Evolutionary conservation across 1,284 basidiomycete genomes (phyloP).

Genomic region (Pseudomicrostroma phylloplanum): DNA sequence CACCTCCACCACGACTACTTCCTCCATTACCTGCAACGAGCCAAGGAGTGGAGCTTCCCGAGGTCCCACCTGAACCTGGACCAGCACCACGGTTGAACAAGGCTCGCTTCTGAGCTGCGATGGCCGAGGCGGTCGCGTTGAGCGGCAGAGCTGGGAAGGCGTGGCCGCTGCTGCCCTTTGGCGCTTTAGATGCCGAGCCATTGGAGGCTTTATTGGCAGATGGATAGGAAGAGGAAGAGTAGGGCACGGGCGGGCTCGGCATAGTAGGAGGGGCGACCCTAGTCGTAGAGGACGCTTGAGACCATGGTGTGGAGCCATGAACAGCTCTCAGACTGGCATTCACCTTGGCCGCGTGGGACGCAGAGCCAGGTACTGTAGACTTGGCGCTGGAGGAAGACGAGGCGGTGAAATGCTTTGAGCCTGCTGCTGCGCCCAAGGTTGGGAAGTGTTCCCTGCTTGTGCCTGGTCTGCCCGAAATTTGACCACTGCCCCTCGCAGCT

Average conservation of each 20-base stretch:
- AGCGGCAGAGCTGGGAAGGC: slow-evolving; percentile 34
- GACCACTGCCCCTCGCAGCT: slow-evolving; percentile 54
- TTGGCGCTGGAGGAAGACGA: background rate
- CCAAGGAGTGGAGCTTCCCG: slow-evolving; percentile 8
- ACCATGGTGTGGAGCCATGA: slow-evolving; percentile 12
- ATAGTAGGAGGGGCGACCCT: slow-evolving; percentile 7
- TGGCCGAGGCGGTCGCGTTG: slow-evolving; percentile 22
- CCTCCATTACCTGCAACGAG: slow-evolving; percentile 1
- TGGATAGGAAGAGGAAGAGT: background rate
- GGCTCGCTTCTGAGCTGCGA: slow-evolving; percentile 39
- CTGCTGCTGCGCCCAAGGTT: slow-evolving; percentile 14
- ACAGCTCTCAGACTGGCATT: background rate
- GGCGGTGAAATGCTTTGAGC: background rate
- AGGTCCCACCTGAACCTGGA: slow-evolving; percentile 3
- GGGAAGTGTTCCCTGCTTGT: slow-evolving; percentile 33
- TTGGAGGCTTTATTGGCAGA: background rate
- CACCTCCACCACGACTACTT: background rate
- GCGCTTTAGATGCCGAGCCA: background rate
- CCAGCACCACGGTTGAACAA: slow-evolving; percentile 21
- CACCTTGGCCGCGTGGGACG: slow-evolving; percentile 22
- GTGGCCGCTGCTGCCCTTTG: slow-evolving; percentile 3
- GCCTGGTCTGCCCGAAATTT: slow-evolving; percentile 14
- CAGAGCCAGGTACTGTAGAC: slow-evolving; percentile 31
- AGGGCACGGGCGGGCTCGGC: slow-evolving; percentile 13
- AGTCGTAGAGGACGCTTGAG: slow-evolving; percentile 9